Conservation (phyloP, 306 rosid genomes). For the Vachellia collinsii region DNA sequence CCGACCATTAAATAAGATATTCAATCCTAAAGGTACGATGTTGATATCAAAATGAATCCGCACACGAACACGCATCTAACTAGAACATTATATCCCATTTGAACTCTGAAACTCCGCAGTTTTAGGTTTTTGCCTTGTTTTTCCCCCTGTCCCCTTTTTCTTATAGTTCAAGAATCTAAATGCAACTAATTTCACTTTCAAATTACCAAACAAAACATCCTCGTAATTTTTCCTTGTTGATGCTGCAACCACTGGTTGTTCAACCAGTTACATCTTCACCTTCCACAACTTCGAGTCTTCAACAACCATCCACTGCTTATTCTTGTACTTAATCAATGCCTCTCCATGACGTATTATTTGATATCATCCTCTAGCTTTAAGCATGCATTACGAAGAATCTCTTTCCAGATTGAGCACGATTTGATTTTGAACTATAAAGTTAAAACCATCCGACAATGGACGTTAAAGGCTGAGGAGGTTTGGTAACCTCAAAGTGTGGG, state of each 20-base stretch:
- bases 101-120: background rate
- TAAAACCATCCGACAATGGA: constrained; percentile 28
- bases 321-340: background rate
- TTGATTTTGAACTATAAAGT: constrained; percentile 20
- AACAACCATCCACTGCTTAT: constrained; percentile 14
- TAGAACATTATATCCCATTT: background rate
- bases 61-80: background rate
- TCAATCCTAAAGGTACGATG: background rate
- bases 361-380: background rate
- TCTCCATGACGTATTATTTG: background rate
- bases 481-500: constrained; percentile 35
- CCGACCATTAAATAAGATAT: background rate
- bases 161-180: background rate
- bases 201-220: constrained; percentile 2
- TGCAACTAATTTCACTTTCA: background rate
- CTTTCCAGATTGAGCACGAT: background rate
- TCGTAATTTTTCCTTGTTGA: constrained; percentile 25
- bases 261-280: constrained; percentile 38
- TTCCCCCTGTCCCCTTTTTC: background rate
- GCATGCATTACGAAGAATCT: background rate
- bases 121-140: background rate
- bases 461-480: background rate
- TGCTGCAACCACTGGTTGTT: constrained; percentile 47
- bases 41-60: background rate
- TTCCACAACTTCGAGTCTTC: constrained; percentile 26